Evolutionary conservation across 2,329 filamentous ascomycete species (phyloP).

Genomic region (Exserohilum rostratum): DNA sequence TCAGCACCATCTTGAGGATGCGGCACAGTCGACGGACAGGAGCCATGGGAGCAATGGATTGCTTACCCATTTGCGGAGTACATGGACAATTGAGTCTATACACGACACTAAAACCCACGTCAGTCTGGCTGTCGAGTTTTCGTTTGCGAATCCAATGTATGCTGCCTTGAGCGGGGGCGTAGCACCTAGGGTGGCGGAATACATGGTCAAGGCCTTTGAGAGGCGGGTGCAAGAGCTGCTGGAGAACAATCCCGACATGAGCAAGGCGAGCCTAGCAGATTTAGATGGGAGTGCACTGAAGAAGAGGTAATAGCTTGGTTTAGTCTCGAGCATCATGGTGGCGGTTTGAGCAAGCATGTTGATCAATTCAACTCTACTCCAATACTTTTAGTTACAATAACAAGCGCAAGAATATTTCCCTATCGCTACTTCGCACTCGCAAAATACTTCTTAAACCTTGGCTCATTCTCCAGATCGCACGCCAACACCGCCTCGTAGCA

Average conservation of each 20-base stretch:
- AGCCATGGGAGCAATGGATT: constrained; percentile 46
- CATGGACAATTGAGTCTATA: constrained; percentile 66
- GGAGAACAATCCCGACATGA: constrained; percentile 28
- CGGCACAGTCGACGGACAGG: constrained; percentile 1
- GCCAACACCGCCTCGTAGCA: constrained; percentile 65
- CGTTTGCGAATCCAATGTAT: constrained; percentile 89
- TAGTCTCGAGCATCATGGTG: not conserved
- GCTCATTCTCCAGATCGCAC: constrained; percentile 12
- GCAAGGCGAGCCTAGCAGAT: constrained; percentile 30
- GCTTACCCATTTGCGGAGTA: constrained; percentile 71
- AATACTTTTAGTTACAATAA: not conserved
- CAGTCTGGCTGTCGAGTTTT: constrained; percentile 75
- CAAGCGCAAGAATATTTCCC: not conserved
- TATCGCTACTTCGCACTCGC: constrained; percentile 10
- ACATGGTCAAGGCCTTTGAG: constrained; percentile 96
- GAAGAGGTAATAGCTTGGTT: constrained; percentile 6
- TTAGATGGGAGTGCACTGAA: constrained; percentile 36
- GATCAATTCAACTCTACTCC: not conserved
- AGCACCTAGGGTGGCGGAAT: constrained; percentile 79
- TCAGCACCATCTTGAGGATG: constrained; percentile 50
- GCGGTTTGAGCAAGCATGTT: not conserved
- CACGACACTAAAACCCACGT: constrained; percentile 70
- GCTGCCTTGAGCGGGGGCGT: constrained; percentile 79
- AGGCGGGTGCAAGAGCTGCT: constrained; percentile 69
- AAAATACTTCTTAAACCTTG: constrained; percentile 15